phyloP scores from a whole-genome alignment of 768 basidiomycete genomes.

The Strobilomyces echinocephalus region DNA sequence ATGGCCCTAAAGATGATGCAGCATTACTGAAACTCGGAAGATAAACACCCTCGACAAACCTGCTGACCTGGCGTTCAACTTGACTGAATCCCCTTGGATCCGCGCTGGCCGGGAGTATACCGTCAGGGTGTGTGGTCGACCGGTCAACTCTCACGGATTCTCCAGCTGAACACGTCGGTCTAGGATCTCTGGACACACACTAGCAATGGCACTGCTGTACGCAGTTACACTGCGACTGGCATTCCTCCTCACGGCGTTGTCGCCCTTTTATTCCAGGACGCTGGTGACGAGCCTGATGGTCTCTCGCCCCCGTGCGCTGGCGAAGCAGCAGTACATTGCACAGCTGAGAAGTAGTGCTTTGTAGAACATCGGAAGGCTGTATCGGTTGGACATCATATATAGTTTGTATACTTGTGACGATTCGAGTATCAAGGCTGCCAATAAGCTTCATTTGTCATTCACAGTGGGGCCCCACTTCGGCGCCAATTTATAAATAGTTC shows the following conservation, averaged over 20 bases:
- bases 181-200: conserved; percentile 74
- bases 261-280: conserved; percentile 59
- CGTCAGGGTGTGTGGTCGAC: conserved; percentile 44
- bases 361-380: neutral
- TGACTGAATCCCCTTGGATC: conserved; percentile 69
- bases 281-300: conserved; percentile 62
- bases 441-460: too few species aligned
- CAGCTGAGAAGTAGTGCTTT: conserved; percentile 39
- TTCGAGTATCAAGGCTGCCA: too few species aligned
- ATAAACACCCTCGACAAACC: conserved; percentile 53
- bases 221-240: conserved; percentile 43
- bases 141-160: neutral
- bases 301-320: conserved; percentile 51
- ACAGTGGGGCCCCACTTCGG: too few species aligned
- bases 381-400: neutral
- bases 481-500: neutral
- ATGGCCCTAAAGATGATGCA: neutral
- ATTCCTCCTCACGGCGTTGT: conserved; percentile 64
- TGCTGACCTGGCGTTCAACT: conserved; percentile 53
- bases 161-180: neutral
- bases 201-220: conserved; percentile 59
- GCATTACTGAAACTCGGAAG: conserved; percentile 28
- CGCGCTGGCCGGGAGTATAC: conserved; percentile 58
- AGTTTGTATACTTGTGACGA: too few species aligned
- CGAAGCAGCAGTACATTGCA: conserved; percentile 46